Base-by-base conservation (phyloP, 148 eudicot genomes). In the Silene uniflora region DNA sequence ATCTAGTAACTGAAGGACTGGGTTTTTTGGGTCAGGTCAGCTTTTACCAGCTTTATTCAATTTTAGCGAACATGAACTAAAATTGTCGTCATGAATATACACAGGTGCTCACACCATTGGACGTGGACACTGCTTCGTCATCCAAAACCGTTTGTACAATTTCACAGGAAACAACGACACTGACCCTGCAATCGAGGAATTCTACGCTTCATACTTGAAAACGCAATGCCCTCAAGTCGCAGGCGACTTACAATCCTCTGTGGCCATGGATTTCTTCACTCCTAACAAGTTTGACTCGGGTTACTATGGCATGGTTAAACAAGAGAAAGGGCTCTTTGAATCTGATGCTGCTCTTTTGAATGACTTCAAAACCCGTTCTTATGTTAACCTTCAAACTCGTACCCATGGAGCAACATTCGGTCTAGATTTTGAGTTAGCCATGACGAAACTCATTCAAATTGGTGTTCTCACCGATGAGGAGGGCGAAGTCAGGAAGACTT, bases 341-440 rank as follows among this genome's bases (percentile, higher is more conserved):
- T 84, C 87, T 6, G 93, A 89, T 58, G 75, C 88, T 0, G 86
- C 87, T 18, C 86, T 89, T 69, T 81, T 89, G 22, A 55, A 21
- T 4, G 82, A 89, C 62, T 0, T 2, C 3, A 63, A 74, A 21
- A 84, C 93, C 0, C 72, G 54, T 2, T 62, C 25, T 3, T 88
- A 86, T 18, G 77, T 89, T 1, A 17, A 77, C 19, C 24, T 23
- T 23, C 89, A 86, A 55, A 81, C 70, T 0, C 1, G 44, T 1
- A 4, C 82, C 3, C 10, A 25, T 17, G 84, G 83, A 1, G 54
- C 80, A 0, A 78, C 81, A 11, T 89, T 88, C 80, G 73, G 72
- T 1, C 22, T 69, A 7, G 93, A 81, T 73, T 84, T 84, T 24
- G 82, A 16, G n/a, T 11, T n/a, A n/a, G 79, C 84, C 0, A 84